phyloP scores from a whole-genome alignment of 2,329 filamentous ascomycete species.

The Diaporthe sp. region DNA sequence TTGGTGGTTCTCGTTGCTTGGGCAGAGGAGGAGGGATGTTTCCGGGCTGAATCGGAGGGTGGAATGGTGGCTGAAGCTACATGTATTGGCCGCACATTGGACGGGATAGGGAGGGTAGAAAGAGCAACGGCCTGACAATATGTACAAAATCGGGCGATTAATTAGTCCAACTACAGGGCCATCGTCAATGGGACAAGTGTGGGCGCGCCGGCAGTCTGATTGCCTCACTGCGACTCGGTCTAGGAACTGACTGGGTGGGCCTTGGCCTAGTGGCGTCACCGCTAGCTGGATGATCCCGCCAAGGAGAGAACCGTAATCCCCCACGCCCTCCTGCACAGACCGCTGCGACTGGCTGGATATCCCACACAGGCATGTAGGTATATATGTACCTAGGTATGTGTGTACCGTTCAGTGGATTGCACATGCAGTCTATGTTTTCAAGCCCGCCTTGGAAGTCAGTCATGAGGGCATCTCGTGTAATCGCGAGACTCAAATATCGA shows the following conservation, averaged over 20 bases:
- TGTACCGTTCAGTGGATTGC: neutral
- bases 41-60: slow-evolving; percentile 17
- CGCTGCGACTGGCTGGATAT: slow-evolving; percentile 4
- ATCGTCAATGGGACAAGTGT: slow-evolving; percentile 29
- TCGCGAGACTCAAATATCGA: neutral
- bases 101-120: neutral
- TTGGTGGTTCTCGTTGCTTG: slow-evolving; percentile 32
- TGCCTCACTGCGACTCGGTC: slow-evolving; percentile 22
- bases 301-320: slow-evolving; percentile 20
- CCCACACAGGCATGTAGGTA: neutral
- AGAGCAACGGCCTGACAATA: slow-evolving; percentile 4
- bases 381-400: too few species aligned
- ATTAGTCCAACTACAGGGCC: slow-evolving; percentile 13
- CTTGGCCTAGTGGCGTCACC: slow-evolving; percentile 31
- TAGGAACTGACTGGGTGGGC: slow-evolving; percentile 16
- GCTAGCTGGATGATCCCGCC: slow-evolving; percentile 24
- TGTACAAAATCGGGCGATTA: slow-evolving; percentile 24
- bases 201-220: slow-evolving; percentile 24
- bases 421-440: neutral
- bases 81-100: slow-evolving; percentile 40
- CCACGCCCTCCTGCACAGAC: slow-evolving; percentile 8
- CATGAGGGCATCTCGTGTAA: slow-evolving; percentile 2
- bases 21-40: slow-evolving; percentile 40
- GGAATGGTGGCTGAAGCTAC: slow-evolving; percentile 39
- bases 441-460: neutral